phyloP scores from a whole-genome alignment of 345 rosid species.

The Arabis hirsuta region DNA sequence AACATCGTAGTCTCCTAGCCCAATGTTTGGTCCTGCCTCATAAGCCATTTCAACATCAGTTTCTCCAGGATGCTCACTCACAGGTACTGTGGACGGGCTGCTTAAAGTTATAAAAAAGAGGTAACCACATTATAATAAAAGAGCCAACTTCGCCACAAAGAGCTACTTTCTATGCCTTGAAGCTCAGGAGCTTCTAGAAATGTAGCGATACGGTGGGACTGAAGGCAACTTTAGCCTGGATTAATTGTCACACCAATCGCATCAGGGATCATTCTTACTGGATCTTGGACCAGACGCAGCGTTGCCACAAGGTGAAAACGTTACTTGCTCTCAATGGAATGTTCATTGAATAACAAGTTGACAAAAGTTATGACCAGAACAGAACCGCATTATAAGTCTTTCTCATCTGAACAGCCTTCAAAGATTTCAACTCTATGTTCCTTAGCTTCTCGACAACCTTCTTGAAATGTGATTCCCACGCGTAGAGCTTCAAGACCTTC shows the following conservation, averaged over 20 bases:
- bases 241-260: constrained; percentile 79
- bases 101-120: constrained; percentile 37
- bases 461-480: constrained; percentile 93
- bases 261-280: constrained; percentile 78
- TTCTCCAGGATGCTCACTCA: constrained; percentile 30
- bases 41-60: constrained; percentile 27
- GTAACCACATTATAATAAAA: constrained; percentile 10
- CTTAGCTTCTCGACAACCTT: constrained; percentile 75
- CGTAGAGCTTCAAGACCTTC: constrained; percentile 91
- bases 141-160: too few species aligned
- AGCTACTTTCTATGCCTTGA: too few species aligned
- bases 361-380: constrained; percentile 87
- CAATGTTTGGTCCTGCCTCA: constrained; percentile 43
- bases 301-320: constrained; percentile 97
- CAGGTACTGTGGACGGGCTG: constrained; percentile 37
- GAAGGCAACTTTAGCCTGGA: constrained; percentile 93
- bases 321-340: constrained; percentile 82
- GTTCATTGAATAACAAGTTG: constrained; percentile 77
- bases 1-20: constrained; percentile 31
- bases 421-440: constrained; percentile 63
- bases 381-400: constrained; percentile 71
- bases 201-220: constrained; percentile 66
- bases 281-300: constrained; percentile 88
- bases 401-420: constrained; percentile 78
- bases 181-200: constrained; percentile 95